A percentile compares a stretch with the other conserved stretches of the same genome.
Conservation (phyloP, 441 rosid genomes). For the Macaranga tanarius region DNA sequence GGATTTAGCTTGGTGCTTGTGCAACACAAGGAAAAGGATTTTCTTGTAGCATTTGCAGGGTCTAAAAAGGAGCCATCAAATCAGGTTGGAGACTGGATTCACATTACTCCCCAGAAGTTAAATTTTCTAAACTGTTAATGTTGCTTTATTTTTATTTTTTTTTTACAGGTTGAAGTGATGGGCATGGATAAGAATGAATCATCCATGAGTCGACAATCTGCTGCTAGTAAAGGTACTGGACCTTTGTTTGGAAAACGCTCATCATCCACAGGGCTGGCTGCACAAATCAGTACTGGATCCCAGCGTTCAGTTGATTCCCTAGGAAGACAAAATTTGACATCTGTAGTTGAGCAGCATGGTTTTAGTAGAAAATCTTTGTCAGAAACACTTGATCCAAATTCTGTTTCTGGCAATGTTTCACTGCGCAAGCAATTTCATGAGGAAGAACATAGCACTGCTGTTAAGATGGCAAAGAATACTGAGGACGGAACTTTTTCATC, state of each 20-base stretch:
- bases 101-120: not conserved
- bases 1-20: slow-evolving; percentile 90
- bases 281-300: slow-evolving; percentile 51
- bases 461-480: slow-evolving; percentile 46
- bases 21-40: slow-evolving; percentile 87
- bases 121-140: not conserved
- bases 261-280: slow-evolving; percentile 49
- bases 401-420: slow-evolving; percentile 69
- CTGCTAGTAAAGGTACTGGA: slow-evolving; percentile 49
- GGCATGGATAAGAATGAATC: slow-evolving; percentile 72
- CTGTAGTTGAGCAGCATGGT: slow-evolving; percentile 76
- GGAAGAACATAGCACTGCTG: slow-evolving; percentile 50
- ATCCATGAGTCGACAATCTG: slow-evolving; percentile 43
- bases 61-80: slow-evolving; percentile 78
- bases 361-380: slow-evolving; percentile 91
- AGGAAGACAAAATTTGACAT: slow-evolving; percentile 69
- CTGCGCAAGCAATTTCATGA: slow-evolving; percentile 78
- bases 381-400: slow-evolving; percentile 57
- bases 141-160: slow-evolving; percentile 8
- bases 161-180: slow-evolving; percentile 72
- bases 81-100: slow-evolving; percentile 58
- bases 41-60: slow-evolving; percentile 96
- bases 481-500: slow-evolving; percentile 52
- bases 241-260: slow-evolving; percentile 52
- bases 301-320: slow-evolving; percentile 58